phyloP scores from a whole-genome alignment of 768 basidiomycete genomes.

The Mycena pura region DNA sequence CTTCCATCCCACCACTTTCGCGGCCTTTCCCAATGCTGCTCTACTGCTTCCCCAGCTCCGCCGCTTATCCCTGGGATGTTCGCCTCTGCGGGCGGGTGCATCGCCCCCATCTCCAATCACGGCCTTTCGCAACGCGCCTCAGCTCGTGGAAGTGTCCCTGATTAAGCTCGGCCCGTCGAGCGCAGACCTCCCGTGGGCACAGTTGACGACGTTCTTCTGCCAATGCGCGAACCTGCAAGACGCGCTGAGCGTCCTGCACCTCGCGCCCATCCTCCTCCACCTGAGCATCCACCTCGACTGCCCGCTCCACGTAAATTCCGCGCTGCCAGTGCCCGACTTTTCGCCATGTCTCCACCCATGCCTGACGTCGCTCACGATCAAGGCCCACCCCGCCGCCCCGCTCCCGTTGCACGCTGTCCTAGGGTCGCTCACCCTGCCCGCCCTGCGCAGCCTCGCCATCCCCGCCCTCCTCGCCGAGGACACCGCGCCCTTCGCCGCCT shows the following conservation, averaged over 20 bases:
- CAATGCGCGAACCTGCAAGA: not conserved
- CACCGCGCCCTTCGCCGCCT: not conserved
- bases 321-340: not conserved
- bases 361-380: not conserved
- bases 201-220: not conserved
- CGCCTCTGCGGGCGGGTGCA: too few relatives aligned
- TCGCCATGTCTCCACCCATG: not conserved
- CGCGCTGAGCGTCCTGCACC: not conserved
- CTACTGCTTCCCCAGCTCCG: not conserved
- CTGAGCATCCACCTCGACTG: not conserved
- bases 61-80: conserved; percentile 5
- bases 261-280: not conserved
- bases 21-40: not conserved
- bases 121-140: not conserved
- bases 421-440: not conserved
- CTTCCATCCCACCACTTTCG: not conserved
- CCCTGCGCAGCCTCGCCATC: not conserved
- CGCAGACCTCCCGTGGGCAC: not conserved
- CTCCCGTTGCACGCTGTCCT: not conserved
- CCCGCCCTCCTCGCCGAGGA: not conserved
- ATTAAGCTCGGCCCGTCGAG: not conserved
- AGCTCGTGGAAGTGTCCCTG: conserved; percentile 1
- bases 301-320: not conserved
- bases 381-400: not conserved
- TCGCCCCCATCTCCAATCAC: not conserved